Conservation (phyloP, 768 basidiomycete genomes). For the Grammothele lineata region DNA sequence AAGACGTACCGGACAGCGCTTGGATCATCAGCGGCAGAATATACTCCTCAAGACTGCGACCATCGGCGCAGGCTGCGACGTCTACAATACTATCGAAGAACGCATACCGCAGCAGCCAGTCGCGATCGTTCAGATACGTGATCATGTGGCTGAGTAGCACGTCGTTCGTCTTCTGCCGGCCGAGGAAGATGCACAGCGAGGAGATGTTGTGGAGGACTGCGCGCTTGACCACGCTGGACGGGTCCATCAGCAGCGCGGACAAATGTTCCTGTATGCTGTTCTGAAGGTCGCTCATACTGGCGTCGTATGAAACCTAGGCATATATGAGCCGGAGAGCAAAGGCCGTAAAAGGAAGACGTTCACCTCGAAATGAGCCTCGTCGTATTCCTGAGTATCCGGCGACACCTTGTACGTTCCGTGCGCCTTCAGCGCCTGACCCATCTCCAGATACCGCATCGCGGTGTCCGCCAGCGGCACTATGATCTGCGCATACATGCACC, state of each 20-base stretch:
- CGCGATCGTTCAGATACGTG: constrained; percentile 81
- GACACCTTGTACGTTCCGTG: constrained; percentile 69
- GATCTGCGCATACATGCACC: constrained; percentile 79
- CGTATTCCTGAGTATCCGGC: constrained; percentile 65
- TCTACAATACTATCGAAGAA: constrained; percentile 97
- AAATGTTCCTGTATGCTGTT: constrained; percentile 83
- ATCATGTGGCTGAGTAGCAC: constrained; percentile 88
- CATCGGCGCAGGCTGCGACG: constrained; percentile 91
- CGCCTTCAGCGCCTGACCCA: constrained; percentile 86
- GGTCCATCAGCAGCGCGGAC: constrained; percentile 80
- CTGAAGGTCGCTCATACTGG: constrained; percentile 82
- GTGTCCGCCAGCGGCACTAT: constrained; percentile 84
- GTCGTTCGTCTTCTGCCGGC: constrained; percentile 90
- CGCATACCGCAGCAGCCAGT: constrained; percentile 86
- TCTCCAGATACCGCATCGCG: constrained; percentile 84
- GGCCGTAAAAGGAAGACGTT: constrained; percentile 8
- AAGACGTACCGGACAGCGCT: constrained; percentile 73
- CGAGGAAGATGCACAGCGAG: constrained; percentile 88
- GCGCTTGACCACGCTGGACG: constrained; percentile 86
- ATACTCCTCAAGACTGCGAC: constrained; percentile 89
- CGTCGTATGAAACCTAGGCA: constrained; percentile 82
- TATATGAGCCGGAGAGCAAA: not conserved
- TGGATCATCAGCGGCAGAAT: constrained; percentile 97
- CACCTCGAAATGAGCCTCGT: constrained; percentile 80
- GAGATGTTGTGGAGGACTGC: constrained; percentile 86